These are phyloP conservation scores for Penicillium ochrochloron DNA, from an alignment of 495 filamentous ascomycete species.

Conservation along the genomic window DNA sequence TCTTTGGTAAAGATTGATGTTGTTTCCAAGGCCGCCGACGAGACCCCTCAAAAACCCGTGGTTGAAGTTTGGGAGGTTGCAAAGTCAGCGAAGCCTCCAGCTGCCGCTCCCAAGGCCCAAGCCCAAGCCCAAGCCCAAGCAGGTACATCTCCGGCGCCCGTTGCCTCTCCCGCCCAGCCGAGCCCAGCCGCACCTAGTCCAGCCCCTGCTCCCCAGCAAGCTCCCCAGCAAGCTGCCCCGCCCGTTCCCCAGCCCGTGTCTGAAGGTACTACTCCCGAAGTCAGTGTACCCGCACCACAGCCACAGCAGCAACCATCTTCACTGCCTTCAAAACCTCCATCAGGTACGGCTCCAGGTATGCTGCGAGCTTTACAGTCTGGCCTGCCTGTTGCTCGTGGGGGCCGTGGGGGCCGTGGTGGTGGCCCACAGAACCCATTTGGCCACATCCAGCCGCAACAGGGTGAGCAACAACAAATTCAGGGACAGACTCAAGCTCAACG, in stretches of 20 bases:
- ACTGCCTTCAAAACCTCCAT: conserved; percentile 44
- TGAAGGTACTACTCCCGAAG: neutral
- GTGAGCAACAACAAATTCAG: conserved; percentile 31
- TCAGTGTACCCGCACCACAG: neutral
- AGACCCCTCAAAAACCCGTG: conserved; percentile 83
- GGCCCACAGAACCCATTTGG: conserved; percentile 39
- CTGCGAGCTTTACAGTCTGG: conserved; percentile 52
- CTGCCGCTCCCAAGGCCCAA: conserved; percentile 36
- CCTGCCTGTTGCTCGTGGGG: conserved; percentile 53
- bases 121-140: conserved; percentile 30
- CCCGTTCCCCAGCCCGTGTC: conserved; percentile 5
- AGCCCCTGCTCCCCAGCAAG: conserved; percentile 24
- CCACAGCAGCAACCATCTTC: conserved; percentile 33
- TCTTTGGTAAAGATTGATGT: conserved; percentile 74
- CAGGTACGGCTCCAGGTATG: conserved; percentile 42
- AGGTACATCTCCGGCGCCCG: conserved; percentile 35
- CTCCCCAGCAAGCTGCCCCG: conserved; percentile 25
- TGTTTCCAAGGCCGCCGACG: conserved; percentile 75
- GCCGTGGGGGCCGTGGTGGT: conserved; percentile 39
- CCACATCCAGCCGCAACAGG: conserved; percentile 32
- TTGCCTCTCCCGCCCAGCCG: conserved; percentile 34
- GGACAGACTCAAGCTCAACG: conserved; percentile 32
- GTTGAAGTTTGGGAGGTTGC: conserved; percentile 83
- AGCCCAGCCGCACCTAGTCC: conserved; percentile 16
- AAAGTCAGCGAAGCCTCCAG: conserved; percentile 67